phyloP scores from a whole-genome alignment of 179 eudicot species.

The Silene noctiflora region DNA sequence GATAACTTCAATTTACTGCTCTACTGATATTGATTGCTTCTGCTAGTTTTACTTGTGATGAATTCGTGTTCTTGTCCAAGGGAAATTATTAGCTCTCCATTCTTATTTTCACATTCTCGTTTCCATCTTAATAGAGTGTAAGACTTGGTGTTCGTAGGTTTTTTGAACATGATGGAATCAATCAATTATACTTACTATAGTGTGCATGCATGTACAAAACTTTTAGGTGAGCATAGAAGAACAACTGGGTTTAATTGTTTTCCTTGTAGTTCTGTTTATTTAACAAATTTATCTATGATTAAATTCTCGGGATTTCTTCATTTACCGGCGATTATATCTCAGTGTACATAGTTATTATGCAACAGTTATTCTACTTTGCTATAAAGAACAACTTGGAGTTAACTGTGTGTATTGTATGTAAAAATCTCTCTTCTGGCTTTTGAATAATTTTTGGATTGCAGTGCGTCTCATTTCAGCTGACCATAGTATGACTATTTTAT shows the following conservation, averaged over 20 bases:
- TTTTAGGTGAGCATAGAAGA: neutral
- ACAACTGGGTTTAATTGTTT: neutral
- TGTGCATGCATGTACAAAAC: too few relatives aligned
- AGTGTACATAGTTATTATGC: neutral
- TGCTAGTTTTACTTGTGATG: neutral
- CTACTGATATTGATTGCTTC: conserved; percentile 12
- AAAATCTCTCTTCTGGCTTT: neutral
- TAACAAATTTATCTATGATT: neutral
- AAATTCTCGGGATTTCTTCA: neutral
- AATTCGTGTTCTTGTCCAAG: neutral
- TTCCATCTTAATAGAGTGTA: neutral
- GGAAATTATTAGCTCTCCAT: too few relatives aligned
- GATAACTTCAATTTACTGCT: conserved; percentile 8
- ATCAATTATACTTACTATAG: neutral
- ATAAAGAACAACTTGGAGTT: neutral
- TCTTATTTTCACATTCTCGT: neutral
- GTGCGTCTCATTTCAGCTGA: neutral
- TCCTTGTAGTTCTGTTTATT: neutral
- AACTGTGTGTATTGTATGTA: neutral
- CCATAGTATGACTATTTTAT: neutral
- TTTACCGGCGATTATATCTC: neutral
- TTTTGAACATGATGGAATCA: too few relatives aligned
- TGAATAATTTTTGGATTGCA: neutral
- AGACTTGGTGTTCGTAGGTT: too few relatives aligned
- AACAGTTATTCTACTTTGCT: too few relatives aligned